Percentiles rank a stretch among this genome's conserved stretches.
Evolutionary conservation across 192 early-diverging fungal species (phyloP).

Genomic region (Coemansia sp.): DNA sequence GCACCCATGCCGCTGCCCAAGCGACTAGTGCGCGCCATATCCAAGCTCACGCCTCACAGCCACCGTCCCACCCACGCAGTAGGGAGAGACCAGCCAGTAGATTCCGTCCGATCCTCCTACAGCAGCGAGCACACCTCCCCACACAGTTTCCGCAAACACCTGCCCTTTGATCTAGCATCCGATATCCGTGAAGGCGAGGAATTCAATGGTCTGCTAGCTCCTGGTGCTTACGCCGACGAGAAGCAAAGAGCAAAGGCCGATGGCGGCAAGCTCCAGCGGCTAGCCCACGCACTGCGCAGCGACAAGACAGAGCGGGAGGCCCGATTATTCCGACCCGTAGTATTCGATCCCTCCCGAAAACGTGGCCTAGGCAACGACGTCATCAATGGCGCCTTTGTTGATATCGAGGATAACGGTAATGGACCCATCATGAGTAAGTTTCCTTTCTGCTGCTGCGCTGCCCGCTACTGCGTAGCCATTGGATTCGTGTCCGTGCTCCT

Average conservation of each 20-base stretch:
- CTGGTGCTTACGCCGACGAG: slow-evolving; percentile 39
- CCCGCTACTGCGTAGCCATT: slow-evolving; percentile 36
- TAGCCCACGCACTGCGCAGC: slow-evolving; percentile 4
- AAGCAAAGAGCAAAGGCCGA: slow-evolving; percentile 35
- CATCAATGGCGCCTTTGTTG: background rate
- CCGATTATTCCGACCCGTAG: slow-evolving; percentile 24
- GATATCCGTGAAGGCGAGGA: slow-evolving; percentile 17
- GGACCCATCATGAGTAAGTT: slow-evolving; percentile 7
- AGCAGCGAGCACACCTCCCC: background rate
- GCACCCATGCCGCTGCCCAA: slow-evolving; percentile 2
- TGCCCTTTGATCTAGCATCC: background rate
- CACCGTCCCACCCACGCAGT: too few species aligned
- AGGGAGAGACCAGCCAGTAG: too few species aligned
- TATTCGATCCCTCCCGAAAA: slow-evolving; percentile 12
- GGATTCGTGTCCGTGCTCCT: slow-evolving; percentile 29
- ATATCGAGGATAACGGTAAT: background rate
- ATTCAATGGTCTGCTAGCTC: slow-evolving; percentile 42
- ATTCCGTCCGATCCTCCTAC: too few species aligned
- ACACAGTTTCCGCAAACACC: background rate
- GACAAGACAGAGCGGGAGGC: slow-evolving; percentile 20
- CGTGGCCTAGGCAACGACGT: background rate
- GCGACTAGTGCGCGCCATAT: slow-evolving; percentile 8
- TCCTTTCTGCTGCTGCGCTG: slow-evolving; percentile 40
- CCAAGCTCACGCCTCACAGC: background rate
- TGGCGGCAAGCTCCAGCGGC: slow-evolving; percentile 20